Base-by-base conservation (phyloP, 2,329 filamentous ascomycete genomes). In the Colletotrichum orchidophilum region DNA sequence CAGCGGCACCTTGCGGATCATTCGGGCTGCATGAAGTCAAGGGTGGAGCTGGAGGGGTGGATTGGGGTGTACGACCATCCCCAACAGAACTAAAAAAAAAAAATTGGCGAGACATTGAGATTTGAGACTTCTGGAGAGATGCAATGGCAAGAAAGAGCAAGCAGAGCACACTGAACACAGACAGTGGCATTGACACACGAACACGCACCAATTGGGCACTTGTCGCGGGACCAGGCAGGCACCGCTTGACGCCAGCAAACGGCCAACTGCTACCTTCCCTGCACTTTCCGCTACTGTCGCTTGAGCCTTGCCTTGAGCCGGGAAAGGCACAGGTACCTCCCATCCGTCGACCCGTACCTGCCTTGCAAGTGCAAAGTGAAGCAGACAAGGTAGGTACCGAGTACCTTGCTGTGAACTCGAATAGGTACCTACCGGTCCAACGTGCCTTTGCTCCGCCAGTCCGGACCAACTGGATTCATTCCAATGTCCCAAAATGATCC, bases 31-130 rank as follows among this genome's bases (percentile, higher is more conserved):
- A 72, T 72, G 66, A 72, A 65, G 60, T 61, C 66, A 62, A 52
- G 60, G 66, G 70, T 71, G 69, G 70, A 66, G 66, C 60, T 70
- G 21, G 66, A 70, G 66, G 66, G 49, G 70, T 70, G 70, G 58
- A 54, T 54, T 54, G 27, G 62, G 70, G 70, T 70, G 70, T 66
- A 55, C 62, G 66, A 72, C 74, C 74, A 79, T 82, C 82, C 82
- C 82, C 82, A 84, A 83, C 79, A 83, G 79, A 82, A 81, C 80
- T 80, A 80, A 81, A 82, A 76, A 58, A 80, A 81, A 82, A 58
- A 72, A 42, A 9, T 72, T 72, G 70, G 70, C 70, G 70, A 72
- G 70, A 72, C 69, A 71, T 71, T 71, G 69, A 61, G 70, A 70
- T 70, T 70, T 71, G 66, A 70, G 66, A 70, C 60, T 72, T 60